Base-by-base conservation (phyloP, 2,329 filamentous ascomycete genomes). In the Colletotrichum scovillei region DNA sequence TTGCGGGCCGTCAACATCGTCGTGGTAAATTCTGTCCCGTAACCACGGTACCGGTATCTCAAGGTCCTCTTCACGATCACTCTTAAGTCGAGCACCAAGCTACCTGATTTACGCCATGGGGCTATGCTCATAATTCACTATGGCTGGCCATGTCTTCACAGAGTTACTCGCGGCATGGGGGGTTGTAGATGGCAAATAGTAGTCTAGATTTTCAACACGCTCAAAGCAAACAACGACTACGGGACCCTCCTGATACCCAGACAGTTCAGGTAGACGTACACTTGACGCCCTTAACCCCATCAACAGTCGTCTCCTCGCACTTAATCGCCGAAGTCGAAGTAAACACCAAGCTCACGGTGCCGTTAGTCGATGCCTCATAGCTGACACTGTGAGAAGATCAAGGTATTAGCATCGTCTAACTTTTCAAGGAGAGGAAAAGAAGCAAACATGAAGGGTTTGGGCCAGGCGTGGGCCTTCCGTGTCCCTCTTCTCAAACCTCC, bases 231-330 rank as follows among this genome's bases (percentile, higher is more conserved):
- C 19, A 5, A 3, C 32, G 19, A 14, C 19, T 19, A 49, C 42
- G 4, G 8, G 32, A 35, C 8, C 9, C 11, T n/a, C 7, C 19
- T 4, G 12, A 16, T 58, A 11, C 24, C 56, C 4, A 28, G 8
- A 53, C 4, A 42, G 2, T 5, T 55, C 32, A 66, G 11, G 19
- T 12, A 5, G 67, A 65, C 26, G 67, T 73, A 42, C 71, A 73
- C 67, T 57, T 59, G 49, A 71, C 67, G 32, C 71, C 71, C 62
- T 65, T 71, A 22, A 73, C 32, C 9, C 71, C 71, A 30, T 73
- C 22, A 14, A 71, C 71, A 2, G 67, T 71, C 32, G 67, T 66
- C 49, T 73, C 60, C 56, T 73, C 56, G n/a, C 71, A 73, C 62
- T 55, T 73, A 55, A 73, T 52, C 16, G 56, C 19, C 19, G 46